Base-by-base conservation (phyloP, 139 green algal species). In the Chlorella sp. region DNA sequence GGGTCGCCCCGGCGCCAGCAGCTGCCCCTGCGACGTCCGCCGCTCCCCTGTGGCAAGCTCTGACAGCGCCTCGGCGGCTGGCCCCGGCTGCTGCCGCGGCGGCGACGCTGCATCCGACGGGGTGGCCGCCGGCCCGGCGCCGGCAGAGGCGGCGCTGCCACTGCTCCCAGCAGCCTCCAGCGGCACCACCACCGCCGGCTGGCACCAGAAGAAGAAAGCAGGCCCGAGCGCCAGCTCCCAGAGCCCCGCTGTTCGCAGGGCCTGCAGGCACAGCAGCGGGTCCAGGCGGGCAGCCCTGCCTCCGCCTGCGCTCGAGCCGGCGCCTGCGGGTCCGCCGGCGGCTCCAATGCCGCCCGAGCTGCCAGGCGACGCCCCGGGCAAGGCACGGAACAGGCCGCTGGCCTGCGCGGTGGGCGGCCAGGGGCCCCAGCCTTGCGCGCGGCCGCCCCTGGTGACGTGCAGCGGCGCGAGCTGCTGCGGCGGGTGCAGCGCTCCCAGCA, bases 171-270 rank as follows among this genome's bases (percentile, higher is more conserved):
- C n/a, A n/a, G n/a, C n/a, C 62, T 69, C 40, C 62, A 15, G 5
- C 40, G 0, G 67, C 67, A 41, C 48, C 4, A 25, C 53, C 53
- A 27, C 14, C 35, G 61, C 23, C 40, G 53, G 48, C 27, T 56
- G 19, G 8, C 80, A 63, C 62, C 71, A 71, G 33, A 76, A 78
- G 42, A 88, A 84, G 50, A 84, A 88, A 3, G 56, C 36, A 3
- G 67, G 35, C 1, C 83, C 76, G 14, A 76, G 79, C 0, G 64
- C 41, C 27, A 84, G n/a, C 9, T 72, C 71, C 83, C 83, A 88
- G 7, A 88, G 27, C 2, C 76, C 76, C 19, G 38, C 48, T 11
- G 68, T 41, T 27, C 68, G 55, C 36, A 75, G 51, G 25, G 68
- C 68, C 41, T 64, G 50, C 51, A 75, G 27, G 38, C 65, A 66